Percentiles rank a stretch among this genome's conserved stretches.
Conservation (phyloP, 345 rosid genomes). For the Gossypium stocksii region DNA sequence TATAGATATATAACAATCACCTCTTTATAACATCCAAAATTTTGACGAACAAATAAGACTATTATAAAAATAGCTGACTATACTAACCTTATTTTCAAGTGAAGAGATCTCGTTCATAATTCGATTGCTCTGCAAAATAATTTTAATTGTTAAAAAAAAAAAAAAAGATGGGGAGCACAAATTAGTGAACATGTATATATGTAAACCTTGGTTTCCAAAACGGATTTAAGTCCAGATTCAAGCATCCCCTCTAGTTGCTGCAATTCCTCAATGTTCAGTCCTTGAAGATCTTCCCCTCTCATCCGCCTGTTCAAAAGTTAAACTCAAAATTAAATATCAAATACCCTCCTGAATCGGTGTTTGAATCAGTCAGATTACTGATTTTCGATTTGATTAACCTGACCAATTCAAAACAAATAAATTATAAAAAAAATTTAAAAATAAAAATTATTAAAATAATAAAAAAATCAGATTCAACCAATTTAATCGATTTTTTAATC, state of each 20-base stretch:
- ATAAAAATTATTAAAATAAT: no score
- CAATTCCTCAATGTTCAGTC: conserved; percentile 44
- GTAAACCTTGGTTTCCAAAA: conserved; percentile 33
- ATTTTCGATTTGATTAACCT: no score
- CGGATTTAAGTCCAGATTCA: conserved; percentile 37
- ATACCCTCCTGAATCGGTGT: no score
- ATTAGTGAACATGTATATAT: not conserved
- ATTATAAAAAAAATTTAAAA: no score
- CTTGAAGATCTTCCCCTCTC: conserved; percentile 54
- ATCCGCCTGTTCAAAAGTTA: conserved; percentile 31
- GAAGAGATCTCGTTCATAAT: conserved; percentile 41
- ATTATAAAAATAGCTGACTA: no score
- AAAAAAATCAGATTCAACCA: no score
- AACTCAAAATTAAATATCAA: not conserved
- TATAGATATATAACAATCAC: no score
- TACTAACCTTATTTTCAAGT: conserved; percentile 49
- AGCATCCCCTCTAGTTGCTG: conserved; percentile 43
- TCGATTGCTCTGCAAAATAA: conserved; percentile 37
- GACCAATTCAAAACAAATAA: no score
- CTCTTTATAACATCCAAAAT: no score
- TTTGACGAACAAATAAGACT: no score
- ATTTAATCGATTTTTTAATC: no score
- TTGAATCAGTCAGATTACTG: no score
- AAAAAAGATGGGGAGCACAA: not conserved
- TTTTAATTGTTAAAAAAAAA: not conserved